Percentiles rank a stretch among this genome's conserved stretches.
Conservation (phyloP, 2,329 filamentous ascomycete species). For the Talaromyces atroroseus region DNA sequence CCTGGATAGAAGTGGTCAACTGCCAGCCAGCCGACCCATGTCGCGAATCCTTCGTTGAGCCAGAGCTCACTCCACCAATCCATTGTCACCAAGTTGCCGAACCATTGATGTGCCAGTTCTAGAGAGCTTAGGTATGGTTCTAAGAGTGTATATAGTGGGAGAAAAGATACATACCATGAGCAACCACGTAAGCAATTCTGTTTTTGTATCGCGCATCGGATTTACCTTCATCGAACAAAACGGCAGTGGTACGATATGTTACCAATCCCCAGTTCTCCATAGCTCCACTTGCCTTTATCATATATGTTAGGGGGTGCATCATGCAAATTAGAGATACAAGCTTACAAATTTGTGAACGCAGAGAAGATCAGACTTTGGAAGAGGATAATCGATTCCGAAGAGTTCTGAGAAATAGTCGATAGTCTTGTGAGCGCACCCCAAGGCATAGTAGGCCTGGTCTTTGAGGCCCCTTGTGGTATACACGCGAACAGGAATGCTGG, state of each 20-base stretch:
- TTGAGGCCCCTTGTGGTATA: constrained; percentile 95
- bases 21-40: constrained; percentile 95
- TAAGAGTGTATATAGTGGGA: not conserved
- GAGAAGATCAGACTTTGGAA: constrained; percentile 85
- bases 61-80: constrained; percentile 94
- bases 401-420: constrained; percentile 95
- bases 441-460: constrained; percentile 81
- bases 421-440: constrained; percentile 86
- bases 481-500: constrained; percentile 84
- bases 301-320: constrained; percentile 35
- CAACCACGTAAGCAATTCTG: constrained; percentile 90
- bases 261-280: constrained; percentile 98
- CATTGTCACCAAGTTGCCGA: constrained; percentile 92
- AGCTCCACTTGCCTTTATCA: constrained; percentile 52
- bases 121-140: constrained; percentile 7
- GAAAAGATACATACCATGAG: constrained; percentile 53
- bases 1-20: constrained; percentile 82
- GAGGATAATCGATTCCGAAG: constrained; percentile 86
- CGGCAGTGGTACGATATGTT: constrained; percentile 89
- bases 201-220: constrained; percentile 90
- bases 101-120: constrained; percentile 95
- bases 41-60: constrained; percentile 95
- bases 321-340: constrained; percentile 21
- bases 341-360: constrained; percentile 88
- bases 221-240: constrained; percentile 90